phyloP scores from a whole-genome alignment of 257 asterid genomes.

The Plantago major region DNA sequence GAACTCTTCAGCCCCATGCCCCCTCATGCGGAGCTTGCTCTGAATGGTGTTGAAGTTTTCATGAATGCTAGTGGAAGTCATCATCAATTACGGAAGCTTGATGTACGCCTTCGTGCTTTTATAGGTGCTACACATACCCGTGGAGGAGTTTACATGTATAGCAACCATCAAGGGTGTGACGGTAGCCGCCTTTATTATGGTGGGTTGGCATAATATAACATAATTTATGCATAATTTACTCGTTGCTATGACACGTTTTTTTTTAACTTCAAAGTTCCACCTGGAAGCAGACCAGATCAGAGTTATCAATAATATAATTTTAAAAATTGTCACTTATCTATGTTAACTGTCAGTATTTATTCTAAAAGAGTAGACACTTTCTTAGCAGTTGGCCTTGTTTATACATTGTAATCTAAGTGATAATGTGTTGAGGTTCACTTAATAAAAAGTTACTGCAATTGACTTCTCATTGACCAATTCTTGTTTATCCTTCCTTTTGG shows the following conservation, averaged over 20 bases:
- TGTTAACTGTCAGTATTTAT: neutral
- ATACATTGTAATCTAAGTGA: neutral
- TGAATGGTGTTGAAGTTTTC: conserved; percentile 83
- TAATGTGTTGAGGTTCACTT: neutral
- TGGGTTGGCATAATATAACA: conserved; percentile 13
- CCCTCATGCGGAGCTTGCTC: conserved; percentile 68
- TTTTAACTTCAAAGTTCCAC: no score
- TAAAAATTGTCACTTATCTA: no score
- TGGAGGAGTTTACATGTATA: conserved; percentile 84
- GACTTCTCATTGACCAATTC: no score
- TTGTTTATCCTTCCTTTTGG: neutral
- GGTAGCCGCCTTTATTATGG: conserved; percentile 77
- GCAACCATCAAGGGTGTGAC: conserved; percentile 81
- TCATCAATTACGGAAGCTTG: conserved; percentile 58
- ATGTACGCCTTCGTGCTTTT: conserved; percentile 54
- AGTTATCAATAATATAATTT: no score
- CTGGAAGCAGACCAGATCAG: no score
- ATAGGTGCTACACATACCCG: conserved; percentile 65
- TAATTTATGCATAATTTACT: no score
- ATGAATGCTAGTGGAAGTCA: conserved; percentile 87
- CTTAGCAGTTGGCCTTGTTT: neutral
- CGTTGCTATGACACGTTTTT: no score
- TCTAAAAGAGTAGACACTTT: neutral
- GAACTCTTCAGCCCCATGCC: conserved; percentile 61
- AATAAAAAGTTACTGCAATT: neutral